Conservation (phyloP, 1,139 yeast species). For the Diutina siamensis region DNA sequence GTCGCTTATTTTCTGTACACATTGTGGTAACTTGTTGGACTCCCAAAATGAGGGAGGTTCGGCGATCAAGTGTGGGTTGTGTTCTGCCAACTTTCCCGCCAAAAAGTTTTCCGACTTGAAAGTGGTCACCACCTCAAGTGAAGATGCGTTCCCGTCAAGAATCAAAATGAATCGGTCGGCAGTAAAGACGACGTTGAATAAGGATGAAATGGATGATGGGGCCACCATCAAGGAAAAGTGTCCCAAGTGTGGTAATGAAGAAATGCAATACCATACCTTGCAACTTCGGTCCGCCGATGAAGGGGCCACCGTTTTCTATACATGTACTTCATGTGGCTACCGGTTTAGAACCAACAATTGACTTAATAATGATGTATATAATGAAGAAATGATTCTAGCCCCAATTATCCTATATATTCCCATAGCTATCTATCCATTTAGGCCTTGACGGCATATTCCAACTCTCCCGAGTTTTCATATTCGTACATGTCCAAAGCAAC, state of each 20-base stretch:
- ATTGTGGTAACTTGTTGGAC: constrained; percentile 84
- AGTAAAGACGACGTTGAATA: constrained; percentile 73
- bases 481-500: constrained; percentile 98
- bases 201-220: constrained; percentile 80
- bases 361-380: background rate
- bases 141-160: constrained; percentile 87
- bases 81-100: constrained; percentile 48
- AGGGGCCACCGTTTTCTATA: constrained; percentile 93
- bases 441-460: constrained; percentile 53
- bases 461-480: constrained; percentile 76
- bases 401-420: no score
- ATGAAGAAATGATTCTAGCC: background rate
- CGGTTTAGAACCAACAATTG: constrained; percentile 87
- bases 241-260: constrained; percentile 95
- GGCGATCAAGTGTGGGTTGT: constrained; percentile 50
- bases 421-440: background rate
- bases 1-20: constrained; percentile 84
- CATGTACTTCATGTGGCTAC: constrained; percentile 89
- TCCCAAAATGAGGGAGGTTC: constrained; percentile 40
- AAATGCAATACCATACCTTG: constrained; percentile 94
- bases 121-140: constrained; percentile 77
- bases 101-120: constrained; percentile 61
- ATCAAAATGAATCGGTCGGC: constrained; percentile 73
- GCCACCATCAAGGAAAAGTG: constrained; percentile 95
- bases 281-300: constrained; percentile 98